These are phyloP conservation scores for Sodiomyces alkalinus DNA, from an alignment of 2,329 filamentous ascomycete species.

Conservation along the genomic window DNA sequence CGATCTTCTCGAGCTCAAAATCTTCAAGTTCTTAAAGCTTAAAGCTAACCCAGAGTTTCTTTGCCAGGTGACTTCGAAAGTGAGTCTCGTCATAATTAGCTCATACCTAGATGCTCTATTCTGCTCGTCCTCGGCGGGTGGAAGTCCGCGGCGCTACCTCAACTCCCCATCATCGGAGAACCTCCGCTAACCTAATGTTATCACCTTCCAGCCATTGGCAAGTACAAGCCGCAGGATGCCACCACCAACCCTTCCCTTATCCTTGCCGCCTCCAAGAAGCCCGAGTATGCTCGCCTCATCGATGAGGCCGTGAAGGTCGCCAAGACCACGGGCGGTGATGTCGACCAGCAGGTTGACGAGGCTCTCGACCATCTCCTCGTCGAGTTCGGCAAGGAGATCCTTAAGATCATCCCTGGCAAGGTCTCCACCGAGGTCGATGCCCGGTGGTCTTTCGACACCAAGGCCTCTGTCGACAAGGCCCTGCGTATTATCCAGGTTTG, in stretches of 20 bases:
- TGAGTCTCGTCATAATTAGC: too few relatives aligned
- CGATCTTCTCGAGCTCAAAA: conserved; percentile 3
- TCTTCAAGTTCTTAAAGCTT: too few relatives aligned
- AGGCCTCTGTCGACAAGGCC: conserved; percentile 88
- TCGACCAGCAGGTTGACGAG: conserved; percentile 75
- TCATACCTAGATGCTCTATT: conserved; percentile 4
- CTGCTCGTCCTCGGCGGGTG: conserved; percentile 3
- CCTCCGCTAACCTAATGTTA: conserved; percentile 8
- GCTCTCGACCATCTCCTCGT: conserved; percentile 90
- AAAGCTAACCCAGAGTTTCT: conserved; percentile 18
- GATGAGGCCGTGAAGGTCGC: conserved; percentile 73
- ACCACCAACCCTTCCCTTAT: conserved; percentile 99
- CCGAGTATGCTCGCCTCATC: conserved; percentile 87
- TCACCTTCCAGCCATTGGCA: conserved; percentile 70
- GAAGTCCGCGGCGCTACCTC: conserved; percentile 3
- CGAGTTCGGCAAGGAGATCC: conserved; percentile 95
- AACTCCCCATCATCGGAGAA: conserved; percentile 7
- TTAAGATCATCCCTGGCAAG: conserved; percentile 93
- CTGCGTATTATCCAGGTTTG: conserved; percentile 89
- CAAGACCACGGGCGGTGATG: conserved; percentile 54
- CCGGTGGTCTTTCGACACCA: conserved; percentile 84
- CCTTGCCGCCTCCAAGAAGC: conserved; percentile 94
- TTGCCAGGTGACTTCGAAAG: conserved; percentile 58
- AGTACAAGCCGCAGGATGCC: conserved; percentile 99
- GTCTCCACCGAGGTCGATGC: conserved; percentile 98